Percentiles rank a stretch among this genome's conserved stretches.
These are phyloP conservation scores for Quercus alba DNA, from an alignment of 306 rosid species.

Conservation along the genomic window DNA sequence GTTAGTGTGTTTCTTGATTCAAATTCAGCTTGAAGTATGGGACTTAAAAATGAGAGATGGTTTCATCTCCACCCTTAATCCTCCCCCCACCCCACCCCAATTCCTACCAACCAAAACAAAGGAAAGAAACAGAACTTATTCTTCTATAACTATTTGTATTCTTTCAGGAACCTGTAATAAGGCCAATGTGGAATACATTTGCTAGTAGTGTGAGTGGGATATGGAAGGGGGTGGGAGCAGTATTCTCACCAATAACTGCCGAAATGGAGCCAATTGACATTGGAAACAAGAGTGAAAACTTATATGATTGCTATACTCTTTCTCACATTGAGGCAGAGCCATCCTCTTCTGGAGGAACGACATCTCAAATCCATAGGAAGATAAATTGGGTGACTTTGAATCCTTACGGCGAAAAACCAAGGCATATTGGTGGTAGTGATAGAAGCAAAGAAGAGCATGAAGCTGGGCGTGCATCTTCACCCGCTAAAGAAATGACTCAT, in stretches of 20 bases:
- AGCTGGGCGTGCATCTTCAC: slow-evolving; percentile 21
- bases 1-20: neutral
- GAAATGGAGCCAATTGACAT: slow-evolving; percentile 93
- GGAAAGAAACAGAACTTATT: too few relatives aligned
- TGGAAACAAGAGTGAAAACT: slow-evolving; percentile 55
- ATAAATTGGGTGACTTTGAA: slow-evolving; percentile 93
- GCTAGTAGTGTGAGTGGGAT: slow-evolving; percentile 90
- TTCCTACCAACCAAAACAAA: too few relatives aligned
- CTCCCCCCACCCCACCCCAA: too few relatives aligned
- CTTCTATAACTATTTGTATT: neutral
- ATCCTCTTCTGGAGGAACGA: slow-evolving; percentile 35
- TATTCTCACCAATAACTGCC: slow-evolving; percentile 87
- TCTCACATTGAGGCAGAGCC: slow-evolving; percentile 61
- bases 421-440: slow-evolving; percentile 20
- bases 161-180: slow-evolving; percentile 93
- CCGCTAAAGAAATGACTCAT: slow-evolving; percentile 9
- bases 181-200: slow-evolving; percentile 88
- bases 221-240: slow-evolving; percentile 97
- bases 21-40: too few relatives aligned
- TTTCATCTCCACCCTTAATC: too few relatives aligned
- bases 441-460: slow-evolving; percentile 22
- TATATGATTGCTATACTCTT: slow-evolving; percentile 89
- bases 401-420: slow-evolving; percentile 66
- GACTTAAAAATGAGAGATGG: too few relatives aligned
- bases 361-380: slow-evolving; percentile 61